Base-by-base conservation (phyloP, 2,329 filamentous ascomycete genomes). In the Magnaporthiopsis incrustans region DNA sequence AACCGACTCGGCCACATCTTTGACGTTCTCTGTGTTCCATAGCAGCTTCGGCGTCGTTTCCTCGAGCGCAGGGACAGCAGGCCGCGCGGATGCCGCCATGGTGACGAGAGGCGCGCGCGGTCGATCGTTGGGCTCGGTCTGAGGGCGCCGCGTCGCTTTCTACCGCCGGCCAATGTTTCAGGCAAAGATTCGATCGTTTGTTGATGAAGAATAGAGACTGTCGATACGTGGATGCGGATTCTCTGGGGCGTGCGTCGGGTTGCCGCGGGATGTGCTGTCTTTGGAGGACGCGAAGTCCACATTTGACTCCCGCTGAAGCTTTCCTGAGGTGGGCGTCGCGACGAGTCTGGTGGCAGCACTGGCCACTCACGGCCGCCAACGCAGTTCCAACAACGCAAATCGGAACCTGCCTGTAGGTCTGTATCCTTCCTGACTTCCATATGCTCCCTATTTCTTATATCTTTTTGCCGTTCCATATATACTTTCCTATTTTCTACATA, bases 21-120 rank as follows among this genome's bases (percentile, higher is more conserved):
- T 89, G 71, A 99, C 91, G 70, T 97, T 98, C 71, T 99, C 95
- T 25, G 91, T 88, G 73, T 97, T 98, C 95, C 95, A 98, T 70
- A 97, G 87, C 32, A 88, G 80, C 72, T 81, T 81, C n/a, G 79
- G 76, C 58, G 62, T 35, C 22, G 58, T 59, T 11, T 77, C 77
- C 22, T 74, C 73, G 56, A 59, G 62, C 59, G 64, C 63, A 57
- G 68, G 63, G 27, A 65, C 66, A 44, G 68, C 66, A 57, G 65
- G 64, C 27, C 44, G 44, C 25, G 60, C 35, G 32, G 38, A 18
- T 33, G 44, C 44, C 58, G 58, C 58, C 58, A 58, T 58, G 26
- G 57, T 30, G 57, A 53, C 22, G 44, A 11, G 5, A 25, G 22
- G 22, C 18, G 44, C 56, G 44, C 44, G 44, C 44, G 44, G 22